These are phyloP conservation scores for Vaccinium darrowii DNA, from an alignment of 148 eudicot genomes.

Conservation along the genomic window DNA sequence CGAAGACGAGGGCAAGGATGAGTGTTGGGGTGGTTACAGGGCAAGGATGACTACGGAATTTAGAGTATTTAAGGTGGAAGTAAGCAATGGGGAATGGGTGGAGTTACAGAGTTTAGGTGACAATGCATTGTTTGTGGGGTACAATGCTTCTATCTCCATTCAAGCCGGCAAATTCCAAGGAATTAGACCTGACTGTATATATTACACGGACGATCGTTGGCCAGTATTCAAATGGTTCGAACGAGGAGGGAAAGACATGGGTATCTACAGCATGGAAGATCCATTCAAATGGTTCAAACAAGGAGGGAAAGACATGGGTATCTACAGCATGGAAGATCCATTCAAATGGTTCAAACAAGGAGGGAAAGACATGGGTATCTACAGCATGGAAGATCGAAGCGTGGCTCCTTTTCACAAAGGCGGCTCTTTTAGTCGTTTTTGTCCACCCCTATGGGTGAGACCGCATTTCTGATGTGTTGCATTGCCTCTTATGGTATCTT, in stretches of 20 bases:
- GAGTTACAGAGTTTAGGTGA: no score
- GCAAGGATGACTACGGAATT: no score
- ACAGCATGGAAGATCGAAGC: neutral
- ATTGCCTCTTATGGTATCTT: no score
- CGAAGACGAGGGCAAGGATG: no score
- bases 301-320: neutral
- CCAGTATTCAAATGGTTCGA: neutral
- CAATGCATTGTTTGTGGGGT: no score
- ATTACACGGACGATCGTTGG: neutral
- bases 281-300: neutral
- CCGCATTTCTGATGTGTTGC: neutral
- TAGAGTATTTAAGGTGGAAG: no score
- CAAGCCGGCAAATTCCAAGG: no score
- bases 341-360: neutral
- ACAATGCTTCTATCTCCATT: no score
- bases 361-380: neutral
- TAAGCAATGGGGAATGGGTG: no score
- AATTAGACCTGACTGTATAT: neutral
- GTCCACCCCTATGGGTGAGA: neutral
- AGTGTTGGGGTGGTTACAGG: no score
- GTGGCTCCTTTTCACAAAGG: neutral
- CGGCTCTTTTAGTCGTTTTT: neutral
- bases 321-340: neutral
- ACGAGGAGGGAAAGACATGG: neutral
- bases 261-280: neutral